A percentile compares a stretch with the other conserved stretches of the same genome.
phyloP scores from a whole-genome alignment of 2,329 filamentous ascomycete genomes.

The Ophiocordyceps camponoti-saundersi region DNA sequence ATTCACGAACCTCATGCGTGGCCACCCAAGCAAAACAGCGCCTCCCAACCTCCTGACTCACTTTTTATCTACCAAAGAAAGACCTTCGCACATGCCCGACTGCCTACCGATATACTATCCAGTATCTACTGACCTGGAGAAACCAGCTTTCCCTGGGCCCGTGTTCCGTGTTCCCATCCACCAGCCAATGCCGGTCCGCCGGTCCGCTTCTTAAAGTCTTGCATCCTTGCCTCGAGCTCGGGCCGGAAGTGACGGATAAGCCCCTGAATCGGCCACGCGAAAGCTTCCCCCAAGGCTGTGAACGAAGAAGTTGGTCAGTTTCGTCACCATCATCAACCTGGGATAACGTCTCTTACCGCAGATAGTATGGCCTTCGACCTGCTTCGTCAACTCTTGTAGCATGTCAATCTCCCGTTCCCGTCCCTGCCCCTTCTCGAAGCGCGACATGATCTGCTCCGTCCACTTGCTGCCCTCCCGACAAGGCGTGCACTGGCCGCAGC shows the following conservation, averaged over 20 bases:
- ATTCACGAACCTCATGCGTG: background rate
- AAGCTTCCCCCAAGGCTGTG: conserved; percentile 79
- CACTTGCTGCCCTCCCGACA: conserved; percentile 98
- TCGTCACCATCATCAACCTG: background rate
- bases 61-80: background rate
- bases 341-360: conserved; percentile 47
- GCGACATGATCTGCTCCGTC: conserved; percentile 97
- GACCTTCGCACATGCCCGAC: too few relatives aligned
- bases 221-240: conserved; percentile 83
- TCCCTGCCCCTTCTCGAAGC: conserved; percentile 83
- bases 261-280: conserved; percentile 96
- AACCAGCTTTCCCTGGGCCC: conserved; percentile 65
- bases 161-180: conserved; percentile 67
- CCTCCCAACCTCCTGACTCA: background rate
- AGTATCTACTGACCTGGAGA: conserved; percentile 65
- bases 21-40: background rate
- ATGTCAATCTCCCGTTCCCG: conserved; percentile 93
- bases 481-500: conserved; percentile 96
- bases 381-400: conserved; percentile 97
- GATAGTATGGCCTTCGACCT: conserved; percentile 98
- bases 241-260: conserved; percentile 96
- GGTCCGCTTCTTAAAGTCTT: conserved; percentile 55
- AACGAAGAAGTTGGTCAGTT: background rate
- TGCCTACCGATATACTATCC: background rate
- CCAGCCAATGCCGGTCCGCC: conserved; percentile 67